Evolutionary conservation across 768 basidiomycete species (phyloP).

Genomic region (Suillus spraguei): DNA sequence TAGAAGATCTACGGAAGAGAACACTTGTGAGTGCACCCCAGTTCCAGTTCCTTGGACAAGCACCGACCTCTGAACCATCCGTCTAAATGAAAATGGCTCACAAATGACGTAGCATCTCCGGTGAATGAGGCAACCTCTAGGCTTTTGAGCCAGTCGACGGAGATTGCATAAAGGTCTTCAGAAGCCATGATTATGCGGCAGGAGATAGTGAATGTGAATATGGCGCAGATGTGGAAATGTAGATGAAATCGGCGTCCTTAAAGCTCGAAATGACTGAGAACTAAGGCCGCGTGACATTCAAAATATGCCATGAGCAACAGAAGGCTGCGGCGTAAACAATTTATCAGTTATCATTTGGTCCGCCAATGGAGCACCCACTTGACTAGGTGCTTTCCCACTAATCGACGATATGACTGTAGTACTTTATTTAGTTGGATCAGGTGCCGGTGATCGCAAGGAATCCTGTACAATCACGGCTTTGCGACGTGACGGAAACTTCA

Average conservation of each 20-base stretch:
- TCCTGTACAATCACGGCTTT: background rate
- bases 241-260: background rate
- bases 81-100: too few relatives aligned
- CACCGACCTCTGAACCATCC: too few relatives aligned
- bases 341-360: background rate
- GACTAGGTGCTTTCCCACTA: too few relatives aligned
- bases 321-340: background rate
- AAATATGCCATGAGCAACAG: background rate
- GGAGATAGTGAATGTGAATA: background rate
- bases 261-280: background rate
- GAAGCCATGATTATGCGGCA: background rate
- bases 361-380: background rate
- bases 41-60: too few relatives aligned
- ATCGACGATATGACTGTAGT: background rate
- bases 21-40: too few relatives aligned
- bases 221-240: background rate
- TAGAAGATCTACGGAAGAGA: too few relatives aligned
- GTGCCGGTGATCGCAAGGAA: background rate
- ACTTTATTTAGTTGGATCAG: background rate
- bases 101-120: background rate
- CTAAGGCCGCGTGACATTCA: background rate
- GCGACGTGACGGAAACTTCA: background rate
- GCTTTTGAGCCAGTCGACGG: constrained; percentile 1
- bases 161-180: background rate
- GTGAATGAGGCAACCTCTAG: background rate